phyloP scores from a whole-genome alignment of 208 protist species.

The Leptomonas seymouri region DNA sequence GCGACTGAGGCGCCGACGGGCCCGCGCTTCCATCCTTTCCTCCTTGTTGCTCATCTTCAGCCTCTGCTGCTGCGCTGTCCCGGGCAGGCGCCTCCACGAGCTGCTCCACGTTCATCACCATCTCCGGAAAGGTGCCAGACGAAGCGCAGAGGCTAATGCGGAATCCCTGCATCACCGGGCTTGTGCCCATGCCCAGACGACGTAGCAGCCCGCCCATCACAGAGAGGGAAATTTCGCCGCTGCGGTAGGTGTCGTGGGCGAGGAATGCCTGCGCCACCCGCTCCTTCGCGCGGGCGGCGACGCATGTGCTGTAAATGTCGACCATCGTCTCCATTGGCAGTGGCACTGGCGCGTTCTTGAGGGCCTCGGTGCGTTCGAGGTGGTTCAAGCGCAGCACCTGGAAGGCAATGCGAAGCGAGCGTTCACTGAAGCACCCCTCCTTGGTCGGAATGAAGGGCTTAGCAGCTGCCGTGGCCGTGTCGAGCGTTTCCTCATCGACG shows the following conservation, averaged over 20 bases:
- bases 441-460: slow-evolving; percentile 29
- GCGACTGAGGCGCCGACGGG: background rate
- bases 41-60: background rate
- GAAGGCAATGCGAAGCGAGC: slow-evolving; percentile 50
- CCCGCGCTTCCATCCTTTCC: background rate
- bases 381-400: slow-evolving; percentile 41
- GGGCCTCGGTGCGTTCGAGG: slow-evolving; percentile 36
- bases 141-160: slow-evolving; percentile 38
- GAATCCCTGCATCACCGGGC: slow-evolving; percentile 38
- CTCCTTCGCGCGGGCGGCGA: slow-evolving; percentile 44
- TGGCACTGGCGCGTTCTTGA: slow-evolving; percentile 37
- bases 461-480: background rate
- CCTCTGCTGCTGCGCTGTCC: background rate
- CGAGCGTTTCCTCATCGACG: slow-evolving; percentile 1
- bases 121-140: slow-evolving; percentile 5
- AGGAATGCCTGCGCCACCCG: slow-evolving; percentile 52
- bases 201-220: slow-evolving; percentile 49
- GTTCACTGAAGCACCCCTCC: slow-evolving; percentile 41
- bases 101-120: slow-evolving; percentile 30
- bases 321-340: slow-evolving; percentile 31
- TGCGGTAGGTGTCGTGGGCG: slow-evolving; percentile 58
- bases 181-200: slow-evolving; percentile 54
- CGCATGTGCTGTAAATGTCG: slow-evolving; percentile 44
- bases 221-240: slow-evolving; percentile 60
- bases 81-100: slow-evolving; percentile 7